These are phyloP conservation scores for Triangularia verruculosa DNA, from an alignment of 2,329 filamentous ascomycete genomes.

Conservation along the genomic window DNA sequence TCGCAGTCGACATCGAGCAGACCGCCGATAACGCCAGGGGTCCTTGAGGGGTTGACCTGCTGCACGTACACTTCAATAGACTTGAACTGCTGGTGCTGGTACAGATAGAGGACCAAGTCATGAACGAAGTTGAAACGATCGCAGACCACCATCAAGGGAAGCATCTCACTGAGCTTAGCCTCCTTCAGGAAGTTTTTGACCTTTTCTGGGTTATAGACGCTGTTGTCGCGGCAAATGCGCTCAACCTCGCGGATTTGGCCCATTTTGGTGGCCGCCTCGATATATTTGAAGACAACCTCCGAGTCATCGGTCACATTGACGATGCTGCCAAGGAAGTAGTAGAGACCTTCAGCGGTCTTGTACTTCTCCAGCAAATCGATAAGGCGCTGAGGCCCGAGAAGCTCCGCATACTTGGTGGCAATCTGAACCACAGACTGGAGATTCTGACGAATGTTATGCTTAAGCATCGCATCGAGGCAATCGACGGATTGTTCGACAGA, in stretches of 20 bases:
- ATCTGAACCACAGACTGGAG: conserved; percentile 92
- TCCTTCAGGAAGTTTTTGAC: conserved; percentile 99
- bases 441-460: conserved; percentile 94
- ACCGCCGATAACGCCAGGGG: conserved; percentile 89
- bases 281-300: conserved; percentile 99
- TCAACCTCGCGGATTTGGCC: conserved; percentile 94
- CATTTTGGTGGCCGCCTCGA: conserved; percentile 93
- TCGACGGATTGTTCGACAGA: conserved; percentile 94
- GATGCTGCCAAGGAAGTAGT: conserved; percentile 97
- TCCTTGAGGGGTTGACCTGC: conserved; percentile 86
- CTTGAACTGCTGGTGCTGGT: conserved; percentile 99
- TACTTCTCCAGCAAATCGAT: conserved; percentile 97
- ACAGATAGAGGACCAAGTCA: conserved; percentile 91
- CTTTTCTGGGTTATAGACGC: conserved; percentile 86
- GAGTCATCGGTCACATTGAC: conserved; percentile 94
- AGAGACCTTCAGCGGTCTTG: conserved; percentile 92
- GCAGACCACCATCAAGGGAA: conserved; percentile 96
- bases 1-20: conserved; percentile 96
- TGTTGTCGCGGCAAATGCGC: conserved; percentile 93
- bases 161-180: conserved; percentile 83
- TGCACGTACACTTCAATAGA: conserved; percentile 98
- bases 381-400: conserved; percentile 80
- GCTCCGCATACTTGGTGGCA: conserved; percentile 95
- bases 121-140: conserved; percentile 99
- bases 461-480: conserved; percentile 94